Conservation (phyloP, 257 asterid species). For the Thymus mandschuricus region DNA sequence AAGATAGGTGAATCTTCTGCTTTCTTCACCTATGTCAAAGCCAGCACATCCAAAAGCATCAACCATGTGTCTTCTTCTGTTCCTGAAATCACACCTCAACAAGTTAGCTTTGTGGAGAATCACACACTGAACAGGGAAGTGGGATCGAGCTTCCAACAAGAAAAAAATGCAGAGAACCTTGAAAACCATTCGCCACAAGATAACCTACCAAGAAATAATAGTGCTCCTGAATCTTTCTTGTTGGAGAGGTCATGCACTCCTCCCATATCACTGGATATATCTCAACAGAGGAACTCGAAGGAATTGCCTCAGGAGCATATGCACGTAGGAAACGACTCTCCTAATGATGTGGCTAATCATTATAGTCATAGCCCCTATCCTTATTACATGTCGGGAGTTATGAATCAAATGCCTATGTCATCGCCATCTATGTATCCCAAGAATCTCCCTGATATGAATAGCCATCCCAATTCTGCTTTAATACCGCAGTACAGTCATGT, state of each 20-base stretch:
- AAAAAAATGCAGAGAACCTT: constrained; percentile 32
- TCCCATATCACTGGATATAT: constrained; percentile 53
- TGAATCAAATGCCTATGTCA: constrained; percentile 65
- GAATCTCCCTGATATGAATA: constrained; percentile 51
- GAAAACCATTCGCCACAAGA: constrained; percentile 45
- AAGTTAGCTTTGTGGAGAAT: constrained; percentile 42
- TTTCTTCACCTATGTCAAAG: constrained; percentile 87
- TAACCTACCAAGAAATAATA: constrained; percentile 50
- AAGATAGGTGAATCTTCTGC: constrained; percentile 95
- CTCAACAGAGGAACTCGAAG: constrained; percentile 53
- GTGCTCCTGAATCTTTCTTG: constrained; percentile 52
- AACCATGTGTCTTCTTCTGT: constrained; percentile 40
- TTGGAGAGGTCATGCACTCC: constrained; percentile 62
- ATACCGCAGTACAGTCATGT: constrained; percentile 67
- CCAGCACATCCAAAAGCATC: constrained; percentile 53
- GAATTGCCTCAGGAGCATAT: constrained; percentile 50
- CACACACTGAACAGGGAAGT: constrained; percentile 35
- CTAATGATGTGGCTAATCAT: constrained; percentile 45
- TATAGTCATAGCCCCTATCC: constrained; percentile 60
- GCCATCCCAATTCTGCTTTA: constrained; percentile 49
- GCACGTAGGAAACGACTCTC: constrained; percentile 48
- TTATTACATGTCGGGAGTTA: constrained; percentile 65
- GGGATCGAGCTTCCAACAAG: constrained; percentile 39
- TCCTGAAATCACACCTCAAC: constrained; percentile 45
- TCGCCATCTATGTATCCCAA: constrained; percentile 56